Evolutionary conservation across 495 filamentous ascomycete species (phyloP).

Genomic region (Daldinia concentrica): DNA sequence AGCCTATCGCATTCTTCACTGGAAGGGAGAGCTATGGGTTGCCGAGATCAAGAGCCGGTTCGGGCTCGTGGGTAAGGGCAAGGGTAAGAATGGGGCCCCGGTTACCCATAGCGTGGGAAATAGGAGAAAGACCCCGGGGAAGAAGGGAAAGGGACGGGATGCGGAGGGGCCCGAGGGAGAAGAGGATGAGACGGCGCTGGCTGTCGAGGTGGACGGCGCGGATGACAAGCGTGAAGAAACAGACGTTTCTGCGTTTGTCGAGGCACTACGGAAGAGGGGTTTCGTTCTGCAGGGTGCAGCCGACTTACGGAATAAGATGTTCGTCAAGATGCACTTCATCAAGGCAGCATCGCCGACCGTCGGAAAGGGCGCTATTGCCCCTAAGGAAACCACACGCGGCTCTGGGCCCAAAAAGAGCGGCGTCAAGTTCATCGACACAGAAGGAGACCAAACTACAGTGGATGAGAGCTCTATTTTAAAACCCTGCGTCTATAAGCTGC

Average conservation of each 20-base stretch:
- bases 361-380: constrained; percentile 69
- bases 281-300: constrained; percentile 73
- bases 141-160: constrained; percentile 62
- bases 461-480: constrained; percentile 80
- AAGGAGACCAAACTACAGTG: constrained; percentile 62
- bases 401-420: constrained; percentile 64
- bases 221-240: constrained; percentile 70
- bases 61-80: constrained; percentile 63
- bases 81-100: constrained; percentile 57
- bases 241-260: constrained; percentile 87
- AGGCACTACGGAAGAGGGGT: constrained; percentile 78
- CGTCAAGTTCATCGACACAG: constrained; percentile 61
- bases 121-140: constrained; percentile 60
- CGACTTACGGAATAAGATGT: constrained; percentile 95
- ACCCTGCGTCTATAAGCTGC: constrained; percentile 95
- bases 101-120: constrained; percentile 72
- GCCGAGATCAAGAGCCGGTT: constrained; percentile 96
- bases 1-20: constrained; percentile 86
- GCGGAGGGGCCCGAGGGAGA: constrained; percentile 51
- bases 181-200: constrained; percentile 58
- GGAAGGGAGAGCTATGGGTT: constrained; percentile 95
- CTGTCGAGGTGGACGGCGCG: constrained; percentile 61
- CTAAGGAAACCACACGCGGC: constrained; percentile 49
- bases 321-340: constrained; percentile 93
- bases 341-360: constrained; percentile 74